phyloP scores from a whole-genome alignment of 495 filamentous ascomycete genomes.

The Penicillium arizonense region DNA sequence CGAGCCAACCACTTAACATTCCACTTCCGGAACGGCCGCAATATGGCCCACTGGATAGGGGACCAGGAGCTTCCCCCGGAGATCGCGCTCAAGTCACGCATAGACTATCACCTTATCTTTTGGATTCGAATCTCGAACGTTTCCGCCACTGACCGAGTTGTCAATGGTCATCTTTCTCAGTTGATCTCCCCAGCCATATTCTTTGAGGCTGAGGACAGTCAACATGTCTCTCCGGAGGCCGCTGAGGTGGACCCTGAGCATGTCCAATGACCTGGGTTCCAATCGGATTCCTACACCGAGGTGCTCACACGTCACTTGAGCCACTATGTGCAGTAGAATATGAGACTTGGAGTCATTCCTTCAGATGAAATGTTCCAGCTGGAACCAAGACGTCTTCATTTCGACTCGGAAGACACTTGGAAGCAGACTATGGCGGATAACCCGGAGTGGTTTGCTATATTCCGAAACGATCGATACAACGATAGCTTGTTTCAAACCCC shows the following conservation, averaged over 20 bases:
- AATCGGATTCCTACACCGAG: slow-evolving; percentile 13
- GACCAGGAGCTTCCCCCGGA: slow-evolving; percentile 65
- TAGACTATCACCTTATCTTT: slow-evolving; percentile 55
- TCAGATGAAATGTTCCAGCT: slow-evolving; percentile 30
- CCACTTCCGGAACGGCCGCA: slow-evolving; percentile 62
- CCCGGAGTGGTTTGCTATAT: slow-evolving; percentile 53
- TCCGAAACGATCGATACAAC: slow-evolving; percentile 35
- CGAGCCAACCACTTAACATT: slow-evolving; percentile 60
- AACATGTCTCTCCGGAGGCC: neutral
- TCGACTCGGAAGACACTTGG: slow-evolving; percentile 60
- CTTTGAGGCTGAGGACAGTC: neutral
- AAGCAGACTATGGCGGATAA: slow-evolving; percentile 65
- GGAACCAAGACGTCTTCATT: slow-evolving; percentile 56
- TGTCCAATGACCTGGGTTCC: neutral
- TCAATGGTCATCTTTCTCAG: slow-evolving; percentile 19
- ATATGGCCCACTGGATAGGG: slow-evolving; percentile 68
- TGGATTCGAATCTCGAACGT: slow-evolving; percentile 25
- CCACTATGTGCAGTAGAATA: slow-evolving; percentile 19
- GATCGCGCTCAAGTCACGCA: slow-evolving; percentile 63
- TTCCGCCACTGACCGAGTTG: slow-evolving; percentile 21
- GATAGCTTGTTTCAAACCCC: neutral
- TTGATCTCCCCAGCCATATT: slow-evolving; percentile 4
- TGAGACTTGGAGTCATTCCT: slow-evolving; percentile 16
- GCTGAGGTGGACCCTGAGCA: neutral
- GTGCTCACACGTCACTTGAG: slow-evolving; percentile 20